Base-by-base conservation (phyloP, 495 filamentous ascomycete genomes). In the Podospora tetraspora region DNA sequence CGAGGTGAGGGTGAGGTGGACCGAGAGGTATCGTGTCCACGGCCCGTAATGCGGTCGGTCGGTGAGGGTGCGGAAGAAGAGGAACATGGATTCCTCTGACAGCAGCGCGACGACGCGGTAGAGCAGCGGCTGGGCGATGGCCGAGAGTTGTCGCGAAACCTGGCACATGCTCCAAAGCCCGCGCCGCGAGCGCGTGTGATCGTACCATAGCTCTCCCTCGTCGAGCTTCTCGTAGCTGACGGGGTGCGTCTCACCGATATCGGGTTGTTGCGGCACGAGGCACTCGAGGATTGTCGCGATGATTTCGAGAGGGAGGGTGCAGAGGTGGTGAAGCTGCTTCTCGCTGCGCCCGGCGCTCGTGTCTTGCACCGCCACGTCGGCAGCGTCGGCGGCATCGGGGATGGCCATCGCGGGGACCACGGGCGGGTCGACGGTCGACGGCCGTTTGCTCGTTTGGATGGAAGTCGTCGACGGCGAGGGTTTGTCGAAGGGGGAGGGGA, bases 151-250 rank as follows among this genome's bases (percentile, higher is more conserved):
- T 21, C 70, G 74, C 8, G 72, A 73, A 1, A 69, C 74, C 2
- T 60, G 73, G 37, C 73, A 76, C 34, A 71, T 27, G 60, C 70
- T 73, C 65, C 63, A 64, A 3, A 78, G 71, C 52, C 72, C 75
- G 62, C 72, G 70, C 25, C 76, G 75, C 29, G 69, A 68, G 30
- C 73, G 70, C 11, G 74, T 78, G 66, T 71, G 73, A 32, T 74
- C 74, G 66, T 68, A 74, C 76, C 76, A 78, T 19, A 71, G 66
- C 68, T 78, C 76, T n/a, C 70, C 74, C 52, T 60, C 64, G 19
- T 74, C 66, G 3, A 77, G 72, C 63, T 75, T 71, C n/a, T 68
- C 32, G 70, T 76, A 76, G 56, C 57, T 59, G 52, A 76, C 75
- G 9, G 76, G 76, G 11, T 66, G 66, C 5, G 76, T 74, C 67